Percentiles rank a stretch among this genome's conserved stretches.
phyloP scores from a whole-genome alignment of 352 stramenopile species.

The Halophytophthora batemanensis region DNA sequence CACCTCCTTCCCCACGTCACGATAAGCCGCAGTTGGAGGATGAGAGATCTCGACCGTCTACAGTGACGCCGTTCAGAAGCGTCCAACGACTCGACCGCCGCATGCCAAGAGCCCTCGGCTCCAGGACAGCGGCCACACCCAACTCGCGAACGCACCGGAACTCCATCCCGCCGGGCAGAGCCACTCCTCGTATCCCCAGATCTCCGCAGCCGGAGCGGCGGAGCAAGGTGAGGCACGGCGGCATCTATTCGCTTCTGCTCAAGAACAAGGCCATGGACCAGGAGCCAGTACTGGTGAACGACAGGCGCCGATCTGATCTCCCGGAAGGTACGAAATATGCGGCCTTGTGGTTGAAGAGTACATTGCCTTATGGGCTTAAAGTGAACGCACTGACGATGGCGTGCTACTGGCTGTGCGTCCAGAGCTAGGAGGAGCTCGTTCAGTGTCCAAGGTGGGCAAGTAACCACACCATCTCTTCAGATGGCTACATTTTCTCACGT shows the following conservation, averaged over 20 bases:
- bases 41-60: slow-evolving; percentile 7
- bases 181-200: slow-evolving; percentile 12
- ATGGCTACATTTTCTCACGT: slow-evolving; percentile 1
- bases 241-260: slow-evolving; percentile 76
- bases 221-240: slow-evolving; percentile 63
- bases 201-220: slow-evolving; percentile 30
- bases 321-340: slow-evolving; percentile 7
- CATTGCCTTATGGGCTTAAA: too few relatives aligned
- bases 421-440: slow-evolving; percentile 7
- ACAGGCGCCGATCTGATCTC: slow-evolving; percentile 29
- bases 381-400: too few relatives aligned
- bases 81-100: slow-evolving; percentile 21
- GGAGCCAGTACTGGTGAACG: slow-evolving; percentile 53
- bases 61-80: slow-evolving; percentile 14
- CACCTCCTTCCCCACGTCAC: slow-evolving; percentile 16
- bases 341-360: background rate
- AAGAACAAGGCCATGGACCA: slow-evolving; percentile 51
- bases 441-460: slow-evolving; percentile 16
- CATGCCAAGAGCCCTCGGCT: slow-evolving; percentile 5
- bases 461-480: background rate
- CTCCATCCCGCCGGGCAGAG: slow-evolving; percentile 9
- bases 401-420: too few relatives aligned
- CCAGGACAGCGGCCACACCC: slow-evolving; percentile 18
- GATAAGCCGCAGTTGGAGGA: slow-evolving; percentile 10
- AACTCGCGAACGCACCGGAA: slow-evolving; percentile 18